These are phyloP conservation scores for Wallacemonas sp. DNA, from an alignment of 208 protist genomes.

Conservation along the genomic window DNA sequence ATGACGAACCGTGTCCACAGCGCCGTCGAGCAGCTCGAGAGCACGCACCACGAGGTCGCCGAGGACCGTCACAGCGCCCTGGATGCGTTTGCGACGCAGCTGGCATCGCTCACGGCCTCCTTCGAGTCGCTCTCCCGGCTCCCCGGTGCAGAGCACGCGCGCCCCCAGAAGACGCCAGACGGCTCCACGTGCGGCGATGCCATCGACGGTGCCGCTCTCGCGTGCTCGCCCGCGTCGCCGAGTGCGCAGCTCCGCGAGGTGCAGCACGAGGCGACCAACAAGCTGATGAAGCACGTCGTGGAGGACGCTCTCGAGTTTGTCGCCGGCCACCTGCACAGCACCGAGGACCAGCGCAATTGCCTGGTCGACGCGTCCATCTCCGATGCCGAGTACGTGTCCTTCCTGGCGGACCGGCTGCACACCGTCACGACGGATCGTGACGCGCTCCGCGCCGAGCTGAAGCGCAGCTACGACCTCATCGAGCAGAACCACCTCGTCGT, in stretches of 20 bases:
- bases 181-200: too few species aligned
- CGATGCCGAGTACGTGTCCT: constrained; percentile 59
- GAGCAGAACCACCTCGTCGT: constrained; percentile 74
- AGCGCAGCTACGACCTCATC: constrained; percentile 55
- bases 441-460: constrained; percentile 33
- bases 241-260: neutral
- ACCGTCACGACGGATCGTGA: constrained; percentile 52
- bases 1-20: constrained; percentile 1
- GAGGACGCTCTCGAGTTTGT: constrained; percentile 44
- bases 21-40: constrained; percentile 11
- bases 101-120: constrained; percentile 19
- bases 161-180: too few species aligned
- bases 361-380: constrained; percentile 66
- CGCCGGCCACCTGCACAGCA: constrained; percentile 38
- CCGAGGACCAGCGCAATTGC: constrained; percentile 45
- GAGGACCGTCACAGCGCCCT: neutral
- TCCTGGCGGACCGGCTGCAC: constrained; percentile 45
- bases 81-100: constrained; percentile 21
- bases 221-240: too few species aligned
- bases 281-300: constrained; percentile 30
- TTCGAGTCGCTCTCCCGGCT: constrained; percentile 15
- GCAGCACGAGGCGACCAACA: constrained; percentile 16
- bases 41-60: constrained; percentile 9
- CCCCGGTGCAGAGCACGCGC: neutral
- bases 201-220: neutral